Percentiles rank a stretch among this genome's conserved stretches.
Evolutionary conservation across 202 grass and related monocot species (phyloP).

Genomic region (Setaria italica): DNA sequence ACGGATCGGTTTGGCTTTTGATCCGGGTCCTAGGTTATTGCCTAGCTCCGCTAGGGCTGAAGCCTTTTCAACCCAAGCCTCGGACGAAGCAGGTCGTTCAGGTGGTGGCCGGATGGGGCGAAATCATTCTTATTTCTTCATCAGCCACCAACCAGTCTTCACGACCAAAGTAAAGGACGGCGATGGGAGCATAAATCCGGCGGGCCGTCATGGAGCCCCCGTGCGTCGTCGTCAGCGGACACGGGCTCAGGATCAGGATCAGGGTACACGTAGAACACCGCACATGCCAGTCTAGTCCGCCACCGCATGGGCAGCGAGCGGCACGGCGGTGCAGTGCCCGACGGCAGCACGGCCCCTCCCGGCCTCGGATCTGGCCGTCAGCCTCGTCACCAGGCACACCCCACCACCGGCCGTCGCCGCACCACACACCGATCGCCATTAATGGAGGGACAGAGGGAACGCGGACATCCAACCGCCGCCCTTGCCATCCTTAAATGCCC

Average conservation of each 20-base stretch:
- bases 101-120: not conserved
- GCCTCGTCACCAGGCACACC: not conserved
- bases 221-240: not conserved
- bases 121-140: not conserved
- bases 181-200: not conserved
- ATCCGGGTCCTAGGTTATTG: no score
- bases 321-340: not conserved
- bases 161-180: not conserved
- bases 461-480: not conserved
- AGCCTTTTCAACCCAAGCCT: no score
- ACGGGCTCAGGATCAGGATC: not conserved
- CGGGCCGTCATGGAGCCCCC: conserved; percentile 14
- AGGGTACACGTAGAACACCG: not conserved
- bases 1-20: no score
- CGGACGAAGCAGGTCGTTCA: no score
- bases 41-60: no score
- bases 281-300: not conserved
- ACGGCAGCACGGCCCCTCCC: not conserved
- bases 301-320: not conserved
- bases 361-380: not conserved
- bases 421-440: conserved; percentile 38
- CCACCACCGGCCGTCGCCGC: not conserved
- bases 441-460: conserved; percentile 15
- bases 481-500: not conserved
- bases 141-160: not conserved